Base-by-base conservation (phyloP, 352 stramenopile species). In the Phytophthora europaea region DNA sequence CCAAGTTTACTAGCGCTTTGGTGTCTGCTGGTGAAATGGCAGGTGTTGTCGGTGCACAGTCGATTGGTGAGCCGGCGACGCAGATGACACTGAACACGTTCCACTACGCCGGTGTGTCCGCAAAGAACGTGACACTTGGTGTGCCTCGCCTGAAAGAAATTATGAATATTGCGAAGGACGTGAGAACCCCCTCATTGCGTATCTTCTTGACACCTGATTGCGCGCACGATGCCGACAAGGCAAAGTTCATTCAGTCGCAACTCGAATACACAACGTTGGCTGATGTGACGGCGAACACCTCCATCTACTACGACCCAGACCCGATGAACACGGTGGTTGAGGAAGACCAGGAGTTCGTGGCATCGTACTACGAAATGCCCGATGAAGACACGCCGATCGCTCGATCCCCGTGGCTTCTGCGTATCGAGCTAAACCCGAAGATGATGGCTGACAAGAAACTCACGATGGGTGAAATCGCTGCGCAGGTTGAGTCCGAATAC, bases 1-100 rank as follows among this genome's bases (percentile, higher is more conserved):
- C 94, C 12, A 95, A 98, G 63, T 99, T 99, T 79, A 96, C 97
- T 63, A 94, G 95, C 54, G 92, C 97, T 31, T 91, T 99, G 70
- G 98, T 99, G 8, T 93, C 91, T 72, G 93, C 98, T 58, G 98
- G 98, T 73, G 98, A 99, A 81, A 99, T 99, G 96, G 97, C 94
- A 71, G 98, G 98, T 81, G 98, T 99, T 34, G 90, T 99, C 54
- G 98, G 98, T 15, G 98, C 98, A 4, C 98, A 99, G 76, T 99
- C 95, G 54, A 99, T 99, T 81, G 98, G 98, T 70, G 98, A 99
- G 76, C 98, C 98, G 22, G 97, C 98, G 57, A 99, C 98, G 40
- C 98, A 99, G 85, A 99, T 99, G 98, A 99, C 98, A 16, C 86
- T 99, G 60, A 99, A 99, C 87, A 99, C 98, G 54, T 99, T 99